Evolutionary conservation across 2,329 filamentous ascomycete genomes (phyloP).

Genomic region (Didymella lethalis): DNA sequence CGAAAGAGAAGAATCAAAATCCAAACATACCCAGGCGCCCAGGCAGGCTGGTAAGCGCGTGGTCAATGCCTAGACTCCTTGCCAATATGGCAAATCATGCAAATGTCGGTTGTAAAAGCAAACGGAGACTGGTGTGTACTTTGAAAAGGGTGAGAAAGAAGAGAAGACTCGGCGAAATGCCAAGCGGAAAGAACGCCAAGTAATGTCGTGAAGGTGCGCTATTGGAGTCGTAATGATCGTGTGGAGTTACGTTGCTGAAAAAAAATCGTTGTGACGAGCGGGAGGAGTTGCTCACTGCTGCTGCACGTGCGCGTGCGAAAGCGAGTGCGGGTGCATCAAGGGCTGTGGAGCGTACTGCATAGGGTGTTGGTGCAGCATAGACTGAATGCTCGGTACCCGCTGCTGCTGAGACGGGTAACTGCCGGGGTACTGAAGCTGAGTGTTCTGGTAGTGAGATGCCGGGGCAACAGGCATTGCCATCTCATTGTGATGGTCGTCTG

Average conservation of each 20-base stretch:
- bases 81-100: not conserved
- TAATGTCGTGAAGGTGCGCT: constrained; percentile 10
- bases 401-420: constrained; percentile 37
- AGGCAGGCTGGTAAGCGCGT: not conserved
- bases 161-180: constrained; percentile 26
- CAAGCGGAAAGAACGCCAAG: constrained; percentile 17
- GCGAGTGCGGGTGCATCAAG: constrained; percentile 26
- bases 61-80: not conserved
- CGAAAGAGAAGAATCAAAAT: not conserved
- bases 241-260: constrained; percentile 3
- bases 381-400: constrained; percentile 52
- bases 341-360: constrained; percentile 34
- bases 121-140: not conserved
- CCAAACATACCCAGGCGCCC: not conserved
- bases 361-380: constrained; percentile 45
- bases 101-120: not conserved
- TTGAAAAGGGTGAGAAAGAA: constrained; percentile 10
- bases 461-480: constrained; percentile 36
- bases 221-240: constrained; percentile 19
- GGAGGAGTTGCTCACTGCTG: constrained; percentile 10
- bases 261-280: not conserved
- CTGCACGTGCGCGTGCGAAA: constrained; percentile 16
- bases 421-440: constrained; percentile 26
- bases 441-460: constrained; percentile 27
- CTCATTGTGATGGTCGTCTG: constrained; percentile 44